A percentile compares a stretch with the other conserved stretches of the same genome.
Conservation (phyloP, 2,329 filamentous ascomycete genomes). For the Calycina herbarum region DNA sequence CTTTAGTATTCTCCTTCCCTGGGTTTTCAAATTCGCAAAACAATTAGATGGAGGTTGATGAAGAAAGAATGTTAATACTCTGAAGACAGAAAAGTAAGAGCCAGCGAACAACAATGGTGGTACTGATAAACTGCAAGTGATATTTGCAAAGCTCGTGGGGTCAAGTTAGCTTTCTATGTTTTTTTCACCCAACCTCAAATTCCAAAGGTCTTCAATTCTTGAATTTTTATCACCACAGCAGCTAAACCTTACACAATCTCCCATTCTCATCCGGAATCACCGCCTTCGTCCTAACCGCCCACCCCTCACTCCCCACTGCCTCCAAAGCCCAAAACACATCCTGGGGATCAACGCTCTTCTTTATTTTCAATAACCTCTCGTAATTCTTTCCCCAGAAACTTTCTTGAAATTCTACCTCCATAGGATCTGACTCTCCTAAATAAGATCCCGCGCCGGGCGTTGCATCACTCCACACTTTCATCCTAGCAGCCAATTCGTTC, state of each 20-base stretch:
- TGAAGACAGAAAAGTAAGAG: too few relatives aligned
- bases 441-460: conserved; percentile 11
- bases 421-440: conserved; percentile 41
- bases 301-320: conserved; percentile 44
- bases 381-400: conserved; percentile 41
- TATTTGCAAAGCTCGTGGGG: too few relatives aligned
- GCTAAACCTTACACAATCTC: conserved; percentile 9
- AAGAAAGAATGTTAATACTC: too few relatives aligned
- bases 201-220: too few relatives aligned
- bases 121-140: too few relatives aligned
- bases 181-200: too few relatives aligned
- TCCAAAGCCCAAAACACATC: conserved; percentile 48
- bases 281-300: conserved; percentile 38
- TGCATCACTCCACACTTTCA: conserved; percentile 3
- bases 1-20: too few relatives aligned
- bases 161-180: too few relatives aligned
- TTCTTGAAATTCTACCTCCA: conserved; percentile 16
- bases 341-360: conserved; percentile 45
- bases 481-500: background rate
- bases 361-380: conserved; percentile 44
- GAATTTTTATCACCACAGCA: too few relatives aligned
- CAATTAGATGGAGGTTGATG: too few relatives aligned
- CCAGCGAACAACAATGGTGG: too few relatives aligned
- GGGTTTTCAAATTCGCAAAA: too few relatives aligned
- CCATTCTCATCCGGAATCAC: conserved; percentile 12